Conservation (phyloP, 306 rosid species). For the Cicer bijugum region DNA sequence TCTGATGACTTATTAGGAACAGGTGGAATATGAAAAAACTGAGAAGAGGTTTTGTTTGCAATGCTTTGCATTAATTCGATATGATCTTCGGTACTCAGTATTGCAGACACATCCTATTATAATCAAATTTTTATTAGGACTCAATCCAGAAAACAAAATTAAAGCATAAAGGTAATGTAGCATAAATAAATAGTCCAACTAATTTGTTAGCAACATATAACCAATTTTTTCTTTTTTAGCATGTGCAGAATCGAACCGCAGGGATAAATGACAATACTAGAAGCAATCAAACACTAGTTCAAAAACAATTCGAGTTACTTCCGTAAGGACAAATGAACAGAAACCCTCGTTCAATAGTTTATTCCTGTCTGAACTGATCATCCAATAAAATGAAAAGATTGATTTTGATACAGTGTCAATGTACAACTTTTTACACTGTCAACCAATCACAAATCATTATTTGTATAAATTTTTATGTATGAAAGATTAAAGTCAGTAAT, state of each 20-base stretch:
- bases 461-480: too few species aligned
- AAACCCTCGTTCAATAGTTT: constrained; percentile 13
- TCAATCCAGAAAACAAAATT: constrained; percentile 34
- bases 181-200: constrained; percentile 21
- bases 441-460: too few species aligned
- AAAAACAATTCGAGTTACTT: constrained; percentile 25
- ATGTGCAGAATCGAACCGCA: constrained; percentile 10
- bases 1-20: constrained; percentile 53
- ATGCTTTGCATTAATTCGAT: constrained; percentile 71
- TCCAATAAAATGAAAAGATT: constrained; percentile 23
- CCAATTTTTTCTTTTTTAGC: constrained; percentile 11
- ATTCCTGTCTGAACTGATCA: constrained; percentile 29
- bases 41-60: constrained; percentile 72
- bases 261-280: constrained; percentile 25
- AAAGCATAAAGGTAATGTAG: constrained; percentile 16
- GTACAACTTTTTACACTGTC: too few species aligned
- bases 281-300: constrained; percentile 11
- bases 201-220: background rate
- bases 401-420: too few species aligned
- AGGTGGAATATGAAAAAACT: constrained; percentile 67
- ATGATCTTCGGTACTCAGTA: constrained; percentile 89
- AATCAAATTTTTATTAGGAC: constrained; percentile 33
- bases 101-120: constrained; percentile 79
- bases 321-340: constrained; percentile 12
- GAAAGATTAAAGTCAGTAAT: too few species aligned